Evolutionary conservation across 257 asterid genomes (phyloP).

Genomic region (Echium plantagineum): DNA sequence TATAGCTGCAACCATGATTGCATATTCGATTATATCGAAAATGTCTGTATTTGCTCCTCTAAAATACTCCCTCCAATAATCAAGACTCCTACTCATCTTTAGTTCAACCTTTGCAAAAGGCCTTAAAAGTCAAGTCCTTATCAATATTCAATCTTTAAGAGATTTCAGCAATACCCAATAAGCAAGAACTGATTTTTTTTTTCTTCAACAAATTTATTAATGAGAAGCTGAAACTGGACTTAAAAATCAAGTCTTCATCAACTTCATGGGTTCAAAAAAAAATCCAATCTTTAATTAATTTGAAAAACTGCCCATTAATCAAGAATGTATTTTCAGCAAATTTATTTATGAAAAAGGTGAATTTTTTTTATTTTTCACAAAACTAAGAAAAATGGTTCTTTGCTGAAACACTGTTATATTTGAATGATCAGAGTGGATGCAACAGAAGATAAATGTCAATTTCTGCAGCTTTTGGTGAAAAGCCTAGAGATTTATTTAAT

Average conservation of each 20-base stretch:
- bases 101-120: slow-evolving; percentile 15
- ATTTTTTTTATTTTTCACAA: background rate
- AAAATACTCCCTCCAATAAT: slow-evolving; percentile 82
- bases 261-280: slow-evolving; percentile 24
- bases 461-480: background rate
- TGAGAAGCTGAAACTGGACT: slow-evolving; percentile 5
- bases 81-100: slow-evolving; percentile 46
- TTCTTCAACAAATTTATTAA: slow-evolving; percentile 10
- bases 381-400: too few relatives aligned
- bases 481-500: too few relatives aligned
- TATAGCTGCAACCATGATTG: slow-evolving; percentile 61
- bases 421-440: too few relatives aligned
- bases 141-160: slow-evolving; percentile 20
- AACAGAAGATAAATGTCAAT: background rate
- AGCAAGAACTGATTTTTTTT: slow-evolving; percentile 5
- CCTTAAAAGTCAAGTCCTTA: slow-evolving; percentile 12
- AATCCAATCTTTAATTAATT: slow-evolving; percentile 18
- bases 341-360: background rate
- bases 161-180: slow-evolving; percentile 23
- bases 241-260: slow-evolving; percentile 14
- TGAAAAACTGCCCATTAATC: slow-evolving; percentile 18
- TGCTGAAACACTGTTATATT: too few relatives aligned
- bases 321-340: background rate
- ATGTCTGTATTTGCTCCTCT: slow-evolving; percentile 59
- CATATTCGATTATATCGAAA: slow-evolving; percentile 59